Evolutionary conservation across 176 grass and related monocot species (phyloP), one percentile per base, ranked within the genome.

Genomic region (Oryza coarctata): DNA sequence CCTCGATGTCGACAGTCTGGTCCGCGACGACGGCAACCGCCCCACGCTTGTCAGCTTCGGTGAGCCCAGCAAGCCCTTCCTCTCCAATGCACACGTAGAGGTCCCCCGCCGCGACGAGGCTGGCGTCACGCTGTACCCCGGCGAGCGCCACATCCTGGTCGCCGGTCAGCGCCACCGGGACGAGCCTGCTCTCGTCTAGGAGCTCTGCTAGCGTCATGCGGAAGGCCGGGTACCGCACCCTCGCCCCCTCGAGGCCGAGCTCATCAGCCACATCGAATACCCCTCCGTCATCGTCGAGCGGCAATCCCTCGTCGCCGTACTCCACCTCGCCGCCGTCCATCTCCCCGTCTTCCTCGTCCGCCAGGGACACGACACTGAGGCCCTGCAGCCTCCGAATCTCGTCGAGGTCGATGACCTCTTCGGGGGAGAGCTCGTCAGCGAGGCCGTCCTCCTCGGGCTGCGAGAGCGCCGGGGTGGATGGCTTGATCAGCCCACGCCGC

Each of bases 141-240:
- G 72, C 66, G 65, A 98, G 91, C 20, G 84, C 81, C 35, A 94
- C 92, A 63, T 98, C 95, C 80, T 82, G 90, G 77, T 98, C 95
- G 64, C 95, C 95, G 0, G 91, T 90, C 70, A 97, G 90, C 0
- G 92, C 89, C 28, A 97, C 86, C 10, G 95, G 95, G 7, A 94
- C 92, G 30, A 98, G 84, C 87, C 83, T 94, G 84, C 95, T 98
- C 79, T 98, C 95, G 39, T 98, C 95, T 29, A 98, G 92, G 75
- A 98, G 92, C 68, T 98, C 95, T 0, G 95, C 95, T 30, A 98
- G 84, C 32, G 90, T 98, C 95, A 98, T 94, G 41, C 86, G 91
- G 78, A 98, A 98, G 10, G 86, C 84, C 41, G 92, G 92, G 61
- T 91, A 79, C 34, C 88, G 90, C 7, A 82, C 41, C 45, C 88